Conservation (phyloP, 495 filamentous ascomycete genomes). For the Hapsidospora chrysogenum region DNA sequence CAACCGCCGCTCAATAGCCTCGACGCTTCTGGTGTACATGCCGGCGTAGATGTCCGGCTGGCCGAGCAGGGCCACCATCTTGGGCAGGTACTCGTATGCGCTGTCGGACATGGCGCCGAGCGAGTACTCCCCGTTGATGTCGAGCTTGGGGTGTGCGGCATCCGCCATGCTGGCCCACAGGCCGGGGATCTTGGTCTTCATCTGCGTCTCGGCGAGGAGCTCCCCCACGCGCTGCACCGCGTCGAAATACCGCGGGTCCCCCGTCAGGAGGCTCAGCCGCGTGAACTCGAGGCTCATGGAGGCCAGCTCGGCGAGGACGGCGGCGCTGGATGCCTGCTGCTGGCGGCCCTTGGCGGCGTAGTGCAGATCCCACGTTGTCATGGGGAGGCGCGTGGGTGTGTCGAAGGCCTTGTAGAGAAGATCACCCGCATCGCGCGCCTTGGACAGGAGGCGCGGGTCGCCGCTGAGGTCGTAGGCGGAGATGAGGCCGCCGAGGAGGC, state of each 20-base stretch:
- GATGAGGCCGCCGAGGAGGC: slow-evolving; percentile 64
- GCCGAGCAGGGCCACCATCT: slow-evolving; percentile 50
- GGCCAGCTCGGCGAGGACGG: slow-evolving; percentile 44
- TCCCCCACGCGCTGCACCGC: slow-evolving; percentile 68
- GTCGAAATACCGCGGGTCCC: slow-evolving; percentile 71
- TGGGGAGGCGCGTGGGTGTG: slow-evolving; percentile 81
- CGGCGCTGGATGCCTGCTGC: slow-evolving; percentile 16
- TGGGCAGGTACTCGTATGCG: slow-evolving; percentile 74
- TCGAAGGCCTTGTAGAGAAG: slow-evolving; percentile 78
- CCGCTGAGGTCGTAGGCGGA: slow-evolving; percentile 61
- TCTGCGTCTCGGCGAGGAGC: slow-evolving; percentile 49
- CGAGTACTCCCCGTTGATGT: slow-evolving; percentile 33
- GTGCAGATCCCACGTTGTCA: slow-evolving; percentile 44
- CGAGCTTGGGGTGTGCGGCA: slow-evolving; percentile 13
- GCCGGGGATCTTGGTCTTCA: slow-evolving; percentile 49
- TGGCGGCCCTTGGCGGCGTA: slow-evolving; percentile 12
- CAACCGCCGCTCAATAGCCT: slow-evolving; percentile 45
- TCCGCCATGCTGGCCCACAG: slow-evolving; percentile 25
- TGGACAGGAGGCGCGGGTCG: slow-evolving; percentile 51
- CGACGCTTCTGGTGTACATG: slow-evolving; percentile 57
- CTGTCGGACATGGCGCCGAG: slow-evolving; percentile 66
- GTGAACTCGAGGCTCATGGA: slow-evolving; percentile 74
- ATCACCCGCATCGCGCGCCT: slow-evolving; percentile 69
- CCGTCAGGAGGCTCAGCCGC: slow-evolving; percentile 66
- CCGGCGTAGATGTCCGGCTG: slow-evolving; percentile 49